Base-by-base conservation (phyloP, 371 early-diverging fungal species). In the Apophysomyces variabilis region DNA sequence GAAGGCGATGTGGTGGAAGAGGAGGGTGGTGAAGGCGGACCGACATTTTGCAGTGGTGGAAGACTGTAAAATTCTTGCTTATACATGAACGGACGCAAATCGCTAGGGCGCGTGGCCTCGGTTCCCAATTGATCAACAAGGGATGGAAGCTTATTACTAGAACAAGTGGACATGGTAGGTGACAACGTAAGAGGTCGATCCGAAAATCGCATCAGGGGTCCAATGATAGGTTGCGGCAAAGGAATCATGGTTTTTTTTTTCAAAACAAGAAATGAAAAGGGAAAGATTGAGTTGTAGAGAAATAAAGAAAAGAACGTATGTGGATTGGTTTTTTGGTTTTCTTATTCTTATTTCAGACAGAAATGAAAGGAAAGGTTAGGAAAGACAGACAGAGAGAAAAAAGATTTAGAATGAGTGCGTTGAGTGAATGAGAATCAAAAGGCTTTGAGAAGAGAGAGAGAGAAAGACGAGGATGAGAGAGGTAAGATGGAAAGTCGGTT, bases 31-130 rank as follows among this genome's bases (percentile, higher is more conserved):
- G 54, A 62, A 16, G 73, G 70, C 1, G 73, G 69, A 38, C 69
- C 60, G 4, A 71, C 56, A 16, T 74, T 57, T 26, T 79, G 77
- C 58, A 80, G 70, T 41, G 80, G 70, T 37, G 80, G 80, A 7
- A 80, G 57, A 26, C 64, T 64, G 32, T 43, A 60, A 44, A 62
- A 60, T 61, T 68, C 60, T 47, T 59, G 57, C 39, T 62, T 50
- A 9, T 35, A 50, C 54, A 50, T 35, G 58, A 43, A 32, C 58
- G 65, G 39, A 54, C 50, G 41, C 54, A 50, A 9, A 50, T 50
- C 54, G 54, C 9, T 16, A 5, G 54, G 21, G 21, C 54, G 54
- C 54, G 65, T 47, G 36, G 38, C 26, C 26, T 58, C 47, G 32
- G 38, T 18, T 12, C 57, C 59, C 37, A 61, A 32, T 66, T 62